Base-by-base conservation (phyloP, 1,284 basidiomycete species). In the Coniferiporia sulphurascens region DNA sequence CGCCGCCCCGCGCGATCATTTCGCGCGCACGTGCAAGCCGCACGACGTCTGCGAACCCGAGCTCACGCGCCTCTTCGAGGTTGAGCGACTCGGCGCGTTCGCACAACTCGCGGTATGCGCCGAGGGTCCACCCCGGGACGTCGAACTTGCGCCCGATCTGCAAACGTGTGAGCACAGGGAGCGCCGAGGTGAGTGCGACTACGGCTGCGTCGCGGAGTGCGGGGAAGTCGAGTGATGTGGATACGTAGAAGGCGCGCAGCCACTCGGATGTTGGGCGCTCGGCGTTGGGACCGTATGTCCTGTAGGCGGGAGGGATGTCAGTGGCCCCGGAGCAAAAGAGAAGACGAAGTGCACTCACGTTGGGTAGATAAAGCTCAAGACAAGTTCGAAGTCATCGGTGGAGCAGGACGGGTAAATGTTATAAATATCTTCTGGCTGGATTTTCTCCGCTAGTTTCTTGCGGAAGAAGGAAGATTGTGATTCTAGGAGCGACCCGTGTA, bases 11-110 rank as follows among this genome's bases (percentile, higher is more conserved):
- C n/a, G 46, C 46, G 38, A 49, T 32, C n/a, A 56, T 35, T 34
- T 59, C 58, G 19, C 58, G 48, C 15, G 52, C 52, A 6, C 45
- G 51, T 4, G 51, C 43, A 27, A 59, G 53, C 27, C 48, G 43
- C n/a, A 59, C 43, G n/a, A 59, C 58, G 17, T 48, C 36, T 32
- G 53, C 58, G 51, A 59, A 48, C 15, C 58, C 58, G 22, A 59
- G 34, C 8, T 13, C 34, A 15, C 41, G n/a, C 10, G 51, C 58
- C 15, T 59, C 58, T 34, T 55, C 45, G 15, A 50, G n/a, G 3
- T 32, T 36, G 22, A 60, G 52, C 6, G 46, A 48, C n/a, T 55
- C 52, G n/a, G 51, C 48, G 3, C 53, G 53, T 12, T 46, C 21
- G 38, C 58, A 60, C 10, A 60, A 32, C 13, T 27, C 46, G 10